A percentile compares a stretch with the other conserved stretches of the same genome.
These are phyloP conservation scores for Cetradonia linearis DNA, from an alignment of 495 filamentous ascomycete genomes.

Conservation along the genomic window DNA sequence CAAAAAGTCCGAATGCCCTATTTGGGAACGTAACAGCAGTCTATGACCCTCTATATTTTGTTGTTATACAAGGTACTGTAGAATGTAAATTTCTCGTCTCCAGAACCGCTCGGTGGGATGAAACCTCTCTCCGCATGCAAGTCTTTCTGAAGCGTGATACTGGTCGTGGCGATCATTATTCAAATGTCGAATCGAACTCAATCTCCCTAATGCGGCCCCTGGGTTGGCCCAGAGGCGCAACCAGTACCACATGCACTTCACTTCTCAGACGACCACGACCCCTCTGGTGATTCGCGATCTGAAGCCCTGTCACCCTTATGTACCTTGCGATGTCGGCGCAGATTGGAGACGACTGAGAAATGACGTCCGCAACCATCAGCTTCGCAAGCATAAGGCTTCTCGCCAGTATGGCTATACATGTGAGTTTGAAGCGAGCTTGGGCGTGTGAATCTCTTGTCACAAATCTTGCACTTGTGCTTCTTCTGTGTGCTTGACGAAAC, in stretches of 20 bases:
- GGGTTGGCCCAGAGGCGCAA: not conserved
- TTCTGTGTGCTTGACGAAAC: conserved; percentile 93
- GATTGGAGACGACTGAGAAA: conserved; percentile 96
- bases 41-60: conserved; percentile 2
- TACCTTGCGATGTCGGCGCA: conserved; percentile 90
- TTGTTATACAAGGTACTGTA: not conserved
- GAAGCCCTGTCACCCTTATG: conserved; percentile 65
- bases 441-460: conserved; percentile 95
- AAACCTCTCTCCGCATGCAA: not conserved
- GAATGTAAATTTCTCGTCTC: not conserved
- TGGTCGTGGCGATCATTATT: conserved; percentile 1
- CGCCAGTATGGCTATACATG: conserved; percentile 98
- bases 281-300: conserved; percentile 24
- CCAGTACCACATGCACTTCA: not conserved
- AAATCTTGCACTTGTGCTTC: conserved; percentile 99
- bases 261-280: conserved; percentile 26
- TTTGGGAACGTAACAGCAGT: conserved; percentile 3
- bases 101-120: not conserved
- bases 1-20: not conserved
- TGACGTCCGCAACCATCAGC: conserved; percentile 91
- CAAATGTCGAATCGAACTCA: not conserved
- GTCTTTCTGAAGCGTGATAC: not conserved
- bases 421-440: conserved; percentile 95
- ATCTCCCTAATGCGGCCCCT: too few species aligned
- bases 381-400: conserved; percentile 94